A percentile compares a stretch with the other conserved stretches of the same genome.
phyloP scores from a whole-genome alignment of 1,284 basidiomycete species.

The Leccinum fuscescens region DNA sequence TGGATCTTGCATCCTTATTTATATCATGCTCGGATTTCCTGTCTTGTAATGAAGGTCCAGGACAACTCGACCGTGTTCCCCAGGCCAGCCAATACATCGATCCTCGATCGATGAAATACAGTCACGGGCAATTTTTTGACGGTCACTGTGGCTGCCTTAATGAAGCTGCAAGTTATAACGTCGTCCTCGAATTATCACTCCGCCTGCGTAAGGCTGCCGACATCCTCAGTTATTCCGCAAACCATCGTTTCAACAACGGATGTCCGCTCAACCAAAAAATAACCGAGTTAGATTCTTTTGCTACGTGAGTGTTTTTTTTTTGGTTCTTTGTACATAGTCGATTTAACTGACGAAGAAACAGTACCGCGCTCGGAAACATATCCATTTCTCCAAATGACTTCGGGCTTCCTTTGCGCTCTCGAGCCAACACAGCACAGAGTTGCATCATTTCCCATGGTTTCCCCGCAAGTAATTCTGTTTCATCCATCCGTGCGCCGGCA shows the following conservation, averaged over 20 bases:
- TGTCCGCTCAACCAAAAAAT: constrained; percentile 56
- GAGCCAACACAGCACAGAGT: constrained; percentile 13
- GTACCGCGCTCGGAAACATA: constrained; percentile 40
- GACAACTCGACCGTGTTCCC: constrained; percentile 12
- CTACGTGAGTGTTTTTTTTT: constrained; percentile 44
- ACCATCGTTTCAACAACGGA: constrained; percentile 43
- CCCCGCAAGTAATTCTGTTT: constrained; percentile 8
- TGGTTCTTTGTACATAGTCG: not conserved
- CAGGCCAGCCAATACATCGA: constrained; percentile 8
- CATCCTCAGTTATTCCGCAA: constrained; percentile 48
- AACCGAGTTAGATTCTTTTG: constrained; percentile 53
- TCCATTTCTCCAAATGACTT: constrained; percentile 27
- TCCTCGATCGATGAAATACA: constrained; percentile 16
- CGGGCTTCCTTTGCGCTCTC: constrained; percentile 12
- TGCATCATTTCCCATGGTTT: constrained; percentile 9
- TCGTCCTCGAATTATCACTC: constrained; percentile 60
- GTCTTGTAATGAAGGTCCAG: constrained; percentile 15
- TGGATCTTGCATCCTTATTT: constrained; percentile 44
- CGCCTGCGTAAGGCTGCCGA: constrained; percentile 58
- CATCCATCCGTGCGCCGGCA: constrained; percentile 8
- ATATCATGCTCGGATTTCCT: constrained; percentile 37
- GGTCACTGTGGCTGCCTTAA: constrained; percentile 59
- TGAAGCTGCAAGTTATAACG: constrained; percentile 51
- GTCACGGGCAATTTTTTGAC: constrained; percentile 12
- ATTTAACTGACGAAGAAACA: constrained; percentile 17